Base-by-base conservation (phyloP, 148 eudicot genomes). In the Heliosperma pusillum region DNA sequence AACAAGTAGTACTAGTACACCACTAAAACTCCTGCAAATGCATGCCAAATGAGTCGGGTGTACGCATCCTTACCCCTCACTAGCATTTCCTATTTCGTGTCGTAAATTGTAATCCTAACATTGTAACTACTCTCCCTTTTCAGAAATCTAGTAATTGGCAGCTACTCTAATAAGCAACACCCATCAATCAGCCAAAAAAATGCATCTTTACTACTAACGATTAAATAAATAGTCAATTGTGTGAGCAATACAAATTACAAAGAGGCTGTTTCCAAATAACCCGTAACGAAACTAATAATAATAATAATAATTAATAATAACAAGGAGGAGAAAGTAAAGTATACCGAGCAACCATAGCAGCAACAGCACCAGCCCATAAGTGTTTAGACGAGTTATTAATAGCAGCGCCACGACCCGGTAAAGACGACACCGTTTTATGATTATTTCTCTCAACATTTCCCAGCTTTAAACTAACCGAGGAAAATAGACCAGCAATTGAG, bases 301-400 rank as follows among this genome's bases (percentile, higher is more conserved):
- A n/a, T n/a, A n/a, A n/a, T n/a, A n/a, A n/a, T n/a, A n/a, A n/a
- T n/a, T n/a, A 17, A 55, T 22, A 26, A 50, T 0, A 19, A 25
- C 4, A 24, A 57, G 27, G 27, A 21, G 65, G 22, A 22, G 10
- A 50, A 24, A n/a, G 47, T 20, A 10, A 5, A 59, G 47, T 71
- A 61, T 64, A 91, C 97, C 98, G 90, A 7, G 98, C 87, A 62
- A 93, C 91, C 98, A 91, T 93, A 74, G 97, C 98, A 61, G 98
- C 97, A 36, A 87, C 85, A 44, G 98, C 98, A 42, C 98, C 98
- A 26, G 97, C 88, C 92, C 98, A 93, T 40, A 93, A 80, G 78
- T 93, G 98, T 76, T 91, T 93, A 52, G 91, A 73, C 4, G 98
- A 83, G 82, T 93, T 93, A 52, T 70, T 70, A 76, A 91, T 72